Conservation (phyloP, 805 yeast genomes). For the Ogataea paraovalis region DNA sequence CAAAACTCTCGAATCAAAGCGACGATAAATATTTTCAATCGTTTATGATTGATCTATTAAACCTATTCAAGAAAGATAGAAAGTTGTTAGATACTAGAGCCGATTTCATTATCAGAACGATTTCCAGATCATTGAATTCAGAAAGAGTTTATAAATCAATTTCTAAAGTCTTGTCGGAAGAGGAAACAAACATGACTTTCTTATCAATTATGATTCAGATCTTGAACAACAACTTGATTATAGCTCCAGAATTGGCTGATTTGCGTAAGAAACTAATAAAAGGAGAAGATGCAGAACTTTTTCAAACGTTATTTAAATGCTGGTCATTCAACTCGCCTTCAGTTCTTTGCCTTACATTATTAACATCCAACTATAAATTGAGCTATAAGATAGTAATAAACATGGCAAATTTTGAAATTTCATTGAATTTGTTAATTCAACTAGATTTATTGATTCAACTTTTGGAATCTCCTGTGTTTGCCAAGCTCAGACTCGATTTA, state of each 20-base stretch:
- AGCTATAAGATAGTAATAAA: conserved; percentile 78
- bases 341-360: conserved; percentile 74
- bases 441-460: conserved; percentile 86
- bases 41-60: conserved; percentile 68
- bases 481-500: conserved; percentile 80
- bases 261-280: conserved; percentile 60
- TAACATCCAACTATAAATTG: conserved; percentile 84
- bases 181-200: conserved; percentile 61
- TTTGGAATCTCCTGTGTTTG: conserved; percentile 88
- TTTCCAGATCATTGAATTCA: conserved; percentile 76
- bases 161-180: conserved; percentile 63
- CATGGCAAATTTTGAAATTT: conserved; percentile 79
- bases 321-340: conserved; percentile 95
- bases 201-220: conserved; percentile 81
- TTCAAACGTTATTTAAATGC: conserved; percentile 72
- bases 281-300: conserved; percentile 37
- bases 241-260: conserved; percentile 73
- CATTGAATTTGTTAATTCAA: conserved; percentile 76
- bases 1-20: conserved; percentile 66
- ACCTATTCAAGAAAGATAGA: conserved; percentile 66
- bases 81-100: conserved; percentile 67
- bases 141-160: conserved; percentile 79
- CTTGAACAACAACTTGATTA: conserved; percentile 76
- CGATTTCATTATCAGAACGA: conserved; percentile 76
- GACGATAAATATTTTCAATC: conserved; percentile 72